Evolutionary conservation across 768 basidiomycete genomes (phyloP).

Genomic region (Psilocybe azurescens): DNA sequence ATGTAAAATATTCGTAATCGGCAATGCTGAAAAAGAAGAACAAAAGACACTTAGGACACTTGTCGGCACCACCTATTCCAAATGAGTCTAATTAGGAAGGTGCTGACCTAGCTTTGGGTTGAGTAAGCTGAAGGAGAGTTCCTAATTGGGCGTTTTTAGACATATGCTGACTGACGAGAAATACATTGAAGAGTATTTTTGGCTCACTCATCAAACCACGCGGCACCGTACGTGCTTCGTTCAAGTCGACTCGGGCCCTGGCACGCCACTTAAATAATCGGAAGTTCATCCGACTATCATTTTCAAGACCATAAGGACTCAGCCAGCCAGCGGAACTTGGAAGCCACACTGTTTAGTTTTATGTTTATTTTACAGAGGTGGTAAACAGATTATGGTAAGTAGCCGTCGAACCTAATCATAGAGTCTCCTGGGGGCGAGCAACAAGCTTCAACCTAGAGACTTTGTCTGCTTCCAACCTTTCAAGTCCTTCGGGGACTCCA

Average conservation of each 20-base stretch:
- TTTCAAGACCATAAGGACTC: no score
- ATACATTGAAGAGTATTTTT: no score
- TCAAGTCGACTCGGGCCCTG: no score
- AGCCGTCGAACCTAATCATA: no score
- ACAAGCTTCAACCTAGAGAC: constrained; percentile 52
- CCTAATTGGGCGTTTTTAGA: not conserved
- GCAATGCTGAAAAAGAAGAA: not conserved
- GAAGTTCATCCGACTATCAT: no score
- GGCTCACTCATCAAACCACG: no score
- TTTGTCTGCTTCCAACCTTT: constrained; percentile 41
- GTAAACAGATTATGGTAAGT: no score
- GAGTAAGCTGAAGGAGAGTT: not conserved
- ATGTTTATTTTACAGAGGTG: no score
- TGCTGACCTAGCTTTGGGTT: not conserved
- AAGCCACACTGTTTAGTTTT: no score
- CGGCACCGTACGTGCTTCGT: no score
- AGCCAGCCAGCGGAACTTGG: no score
- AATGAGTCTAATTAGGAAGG: not conserved
- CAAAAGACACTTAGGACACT: not conserved
- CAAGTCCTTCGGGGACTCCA: constrained; percentile 40
- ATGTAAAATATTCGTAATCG: not conserved
- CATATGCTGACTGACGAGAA: not conserved
- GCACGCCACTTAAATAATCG: no score
- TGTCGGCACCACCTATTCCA: not conserved
- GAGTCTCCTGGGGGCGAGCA: constrained; percentile 46